Percentiles rank a stretch among this genome's conserved stretches.
Evolutionary conservation across 441 rosid genomes (phyloP).

Genomic region (Brassica balearica): DNA sequence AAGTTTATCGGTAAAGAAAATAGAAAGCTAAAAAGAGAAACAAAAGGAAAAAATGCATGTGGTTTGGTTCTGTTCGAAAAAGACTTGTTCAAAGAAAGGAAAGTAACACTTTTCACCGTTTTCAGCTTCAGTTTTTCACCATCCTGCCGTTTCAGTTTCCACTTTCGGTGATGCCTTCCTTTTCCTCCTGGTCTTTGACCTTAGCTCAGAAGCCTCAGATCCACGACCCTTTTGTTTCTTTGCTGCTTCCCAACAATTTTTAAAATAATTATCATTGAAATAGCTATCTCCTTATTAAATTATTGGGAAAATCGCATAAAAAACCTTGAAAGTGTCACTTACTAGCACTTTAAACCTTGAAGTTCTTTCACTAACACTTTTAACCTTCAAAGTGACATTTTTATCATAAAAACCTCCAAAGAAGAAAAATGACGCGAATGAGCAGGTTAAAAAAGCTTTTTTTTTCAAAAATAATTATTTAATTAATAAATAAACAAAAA

Average conservation of each 20-base stretch:
- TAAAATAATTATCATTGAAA: neutral
- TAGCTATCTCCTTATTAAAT: neutral
- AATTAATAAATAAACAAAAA: too few species aligned
- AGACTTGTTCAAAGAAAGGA: constrained; percentile 23
- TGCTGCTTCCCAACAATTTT: neutral
- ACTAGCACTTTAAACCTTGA: too few species aligned
- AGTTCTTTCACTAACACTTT: too few species aligned
- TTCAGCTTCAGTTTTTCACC: constrained; percentile 26
- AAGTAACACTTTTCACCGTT: constrained; percentile 38
- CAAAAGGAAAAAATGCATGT: constrained; percentile 26
- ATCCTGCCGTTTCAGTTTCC: constrained; percentile 22
- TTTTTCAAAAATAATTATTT: too few species aligned
- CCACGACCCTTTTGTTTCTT: neutral
- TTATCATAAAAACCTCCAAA: too few species aligned
- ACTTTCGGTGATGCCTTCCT: constrained; percentile 5
- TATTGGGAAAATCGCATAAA: too few species aligned
- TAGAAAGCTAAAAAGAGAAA: constrained; percentile 25
- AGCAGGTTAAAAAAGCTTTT: too few species aligned
- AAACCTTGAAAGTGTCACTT: too few species aligned
- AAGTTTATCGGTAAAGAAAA: constrained; percentile 19
- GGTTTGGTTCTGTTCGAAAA: constrained; percentile 20
- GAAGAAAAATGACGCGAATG: too few species aligned
- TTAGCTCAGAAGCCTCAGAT: neutral
- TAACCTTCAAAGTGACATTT: too few species aligned
- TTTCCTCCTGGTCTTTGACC: constrained; percentile 2